Percentiles rank a stretch among this genome's conserved stretches.
These are phyloP conservation scores for Russula vinacea DNA, from an alignment of 768 basidiomycete genomes.

Conservation along the genomic window DNA sequence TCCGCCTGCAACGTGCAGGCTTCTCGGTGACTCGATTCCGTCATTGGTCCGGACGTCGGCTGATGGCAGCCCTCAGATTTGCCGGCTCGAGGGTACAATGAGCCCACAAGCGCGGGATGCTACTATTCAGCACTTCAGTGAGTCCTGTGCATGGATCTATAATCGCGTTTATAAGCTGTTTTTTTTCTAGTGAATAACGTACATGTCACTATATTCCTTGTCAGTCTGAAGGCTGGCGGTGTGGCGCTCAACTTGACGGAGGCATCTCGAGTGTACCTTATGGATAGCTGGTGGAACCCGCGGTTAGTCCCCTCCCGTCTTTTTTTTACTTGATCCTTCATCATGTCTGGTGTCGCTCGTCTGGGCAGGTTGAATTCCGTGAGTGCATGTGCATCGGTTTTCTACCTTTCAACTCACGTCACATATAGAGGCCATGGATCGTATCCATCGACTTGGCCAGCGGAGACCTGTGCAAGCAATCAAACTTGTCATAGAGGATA, in stretches of 20 bases:
- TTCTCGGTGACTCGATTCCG: slow-evolving; percentile 60
- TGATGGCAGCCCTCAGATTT: slow-evolving; percentile 53
- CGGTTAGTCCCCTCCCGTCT: slow-evolving; percentile 43
- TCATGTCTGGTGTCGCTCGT: neutral
- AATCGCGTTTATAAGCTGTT: neutral
- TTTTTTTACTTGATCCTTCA: neutral
- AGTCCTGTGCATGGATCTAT: slow-evolving; percentile 33
- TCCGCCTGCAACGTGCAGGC: slow-evolving; percentile 84
- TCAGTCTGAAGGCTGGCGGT: slow-evolving; percentile 94
- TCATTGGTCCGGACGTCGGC: slow-evolving; percentile 10
- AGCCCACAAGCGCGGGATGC: slow-evolving; percentile 93
- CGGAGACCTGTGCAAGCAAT: slow-evolving; percentile 89
- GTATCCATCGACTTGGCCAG: slow-evolving; percentile 95
- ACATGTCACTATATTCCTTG: slow-evolving; percentile 95
- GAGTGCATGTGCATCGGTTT: slow-evolving; percentile 36
- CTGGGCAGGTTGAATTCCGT: slow-evolving; percentile 70
- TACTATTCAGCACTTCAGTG: slow-evolving; percentile 92
- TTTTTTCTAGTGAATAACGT: slow-evolving; percentile 72
- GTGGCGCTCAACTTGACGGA: slow-evolving; percentile 88
- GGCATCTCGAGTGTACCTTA: slow-evolving; percentile 90
- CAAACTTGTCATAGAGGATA: slow-evolving; percentile 93
- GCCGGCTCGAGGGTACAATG: slow-evolving; percentile 95
- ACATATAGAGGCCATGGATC: slow-evolving; percentile 86
- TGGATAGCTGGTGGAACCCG: slow-evolving; percentile 99
- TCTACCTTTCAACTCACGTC: slow-evolving; percentile 1